These are phyloP conservation scores for Leccinum angustisporum DNA, from an alignment of 1,284 basidiomycete species.

Conservation along the genomic window DNA sequence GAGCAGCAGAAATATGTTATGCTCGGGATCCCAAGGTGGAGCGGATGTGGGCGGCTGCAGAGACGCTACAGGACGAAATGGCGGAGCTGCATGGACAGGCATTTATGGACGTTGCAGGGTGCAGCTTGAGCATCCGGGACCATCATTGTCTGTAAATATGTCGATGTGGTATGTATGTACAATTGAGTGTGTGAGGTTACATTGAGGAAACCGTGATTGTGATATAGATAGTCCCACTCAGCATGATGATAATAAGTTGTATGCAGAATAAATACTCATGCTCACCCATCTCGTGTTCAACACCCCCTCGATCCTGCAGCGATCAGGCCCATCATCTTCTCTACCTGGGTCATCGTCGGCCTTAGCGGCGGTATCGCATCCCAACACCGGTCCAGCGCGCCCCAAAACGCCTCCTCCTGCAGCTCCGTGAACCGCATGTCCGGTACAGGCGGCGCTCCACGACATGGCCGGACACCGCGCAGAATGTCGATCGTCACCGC, in stretches of 20 bases:
- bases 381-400: slow-evolving; percentile 47
- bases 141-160: background rate
- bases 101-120: background rate
- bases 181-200: background rate
- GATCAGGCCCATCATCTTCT: slow-evolving; percentile 15
- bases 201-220: background rate
- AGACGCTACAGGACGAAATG: background rate
- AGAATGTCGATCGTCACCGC: slow-evolving; percentile 55
- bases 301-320: slow-evolving; percentile 2
- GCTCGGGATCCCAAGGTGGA: slow-evolving; percentile 29
- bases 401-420: slow-evolving; percentile 37
- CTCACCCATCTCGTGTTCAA: background rate
- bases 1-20: slow-evolving; percentile 32
- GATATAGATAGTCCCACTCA: background rate
- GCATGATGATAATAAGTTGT: background rate
- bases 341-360: slow-evolving; percentile 32
- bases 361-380: slow-evolving; percentile 24
- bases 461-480: slow-evolving; percentile 47
- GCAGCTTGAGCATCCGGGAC: too few relatives aligned
- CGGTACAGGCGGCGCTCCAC: slow-evolving; percentile 24
- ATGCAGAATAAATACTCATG: background rate
- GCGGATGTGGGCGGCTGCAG: slow-evolving; percentile 24
- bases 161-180: background rate
- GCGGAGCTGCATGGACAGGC: background rate
- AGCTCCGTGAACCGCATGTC: slow-evolving; percentile 20